Base-by-base conservation (phyloP, 352 stramenopile species). In the Phytophthora pluvialis region DNA sequence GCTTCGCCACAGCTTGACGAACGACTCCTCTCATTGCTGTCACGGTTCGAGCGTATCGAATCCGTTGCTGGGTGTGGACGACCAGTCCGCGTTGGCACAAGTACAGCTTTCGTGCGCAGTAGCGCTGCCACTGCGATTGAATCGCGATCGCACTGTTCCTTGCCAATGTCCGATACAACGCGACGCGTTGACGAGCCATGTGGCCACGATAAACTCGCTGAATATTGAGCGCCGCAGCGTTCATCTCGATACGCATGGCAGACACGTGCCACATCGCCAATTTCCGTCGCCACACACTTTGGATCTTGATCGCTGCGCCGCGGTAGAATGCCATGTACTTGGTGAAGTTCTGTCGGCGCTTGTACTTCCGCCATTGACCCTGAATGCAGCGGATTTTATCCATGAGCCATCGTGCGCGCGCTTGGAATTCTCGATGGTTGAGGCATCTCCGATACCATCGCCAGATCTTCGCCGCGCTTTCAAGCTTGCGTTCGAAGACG, bases 321-420 rank as follows among this genome's bases (percentile, higher is more conserved):
- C 77, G 76, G 21, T 88, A 87, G 51, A 53, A 77, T 0, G 21
- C 59, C n/a, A 89, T 42, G 38, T 81, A 80, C 21, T 60, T 62
- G 9, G 53, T 65, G 7, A 89, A 73, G 33, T 69, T 74, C 11
- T 53, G 28, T 32, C 72, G 58, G 3, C 59, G 67, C 42, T 70
- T 60, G 51, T 83, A 76, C 36, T 75, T 80, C 3, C 80, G 68
- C 78, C 83, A 93, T 38, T 91, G 74, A 11, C 72, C 62, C 63
- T 93, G 80, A 57, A 90, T 84, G 36, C 55, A 69, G 54, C 62
- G 68, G 26, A 89, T 72, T 52, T 86, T 87, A 11, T 31, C 15
- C n/a, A 88, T 46, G 3, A 89, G 74, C 80, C 80, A 89, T 2
- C 56, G 59, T 1, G 80, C 73, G 4, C 78, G 73, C 11, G 26